Percentiles rank a stretch among this genome's conserved stretches.
Conservation (phyloP, 1,284 basidiomycete species). For the Malassezia pachydermatis region DNA sequence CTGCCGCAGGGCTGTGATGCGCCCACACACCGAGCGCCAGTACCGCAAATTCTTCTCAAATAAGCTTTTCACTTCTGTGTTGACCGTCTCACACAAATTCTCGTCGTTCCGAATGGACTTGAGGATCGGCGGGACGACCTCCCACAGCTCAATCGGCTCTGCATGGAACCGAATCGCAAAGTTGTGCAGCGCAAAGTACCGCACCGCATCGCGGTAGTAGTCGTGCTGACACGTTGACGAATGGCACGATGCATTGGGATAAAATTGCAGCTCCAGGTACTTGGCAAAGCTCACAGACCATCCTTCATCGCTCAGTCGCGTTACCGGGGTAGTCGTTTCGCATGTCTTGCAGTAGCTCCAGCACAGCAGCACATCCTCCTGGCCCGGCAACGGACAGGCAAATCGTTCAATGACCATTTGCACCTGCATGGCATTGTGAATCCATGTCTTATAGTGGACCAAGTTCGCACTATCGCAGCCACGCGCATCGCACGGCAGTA, state of each 20-base stretch:
- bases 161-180: slow-evolving; percentile 78
- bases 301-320: slow-evolving; percentile 81
- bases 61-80: slow-evolving; percentile 70
- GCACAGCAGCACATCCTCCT: slow-evolving; percentile 67
- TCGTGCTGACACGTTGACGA: slow-evolving; percentile 80
- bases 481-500: slow-evolving; percentile 64
- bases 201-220: slow-evolving; percentile 81
- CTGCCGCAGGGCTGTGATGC: slow-evolving; percentile 52
- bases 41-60: slow-evolving; percentile 61
- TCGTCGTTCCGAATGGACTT: slow-evolving; percentile 73
- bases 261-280: slow-evolving; percentile 83
- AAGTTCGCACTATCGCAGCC: slow-evolving; percentile 70
- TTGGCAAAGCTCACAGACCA: slow-evolving; percentile 87
- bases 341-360: slow-evolving; percentile 76
- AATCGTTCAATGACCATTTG: slow-evolving; percentile 56
- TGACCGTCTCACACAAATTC: slow-evolving; percentile 75
- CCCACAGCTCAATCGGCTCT: slow-evolving; percentile 65
- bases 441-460: slow-evolving; percentile 75
- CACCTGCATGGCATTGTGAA: slow-evolving; percentile 75
- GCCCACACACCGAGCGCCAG: slow-evolving; percentile 54
- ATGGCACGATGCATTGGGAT: slow-evolving; percentile 66
- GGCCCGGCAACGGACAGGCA: slow-evolving; percentile 49
- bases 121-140: slow-evolving; percentile 80
- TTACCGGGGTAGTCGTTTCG: slow-evolving; percentile 58
- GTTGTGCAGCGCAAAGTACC: slow-evolving; percentile 69